phyloP scores from a whole-genome alignment of 2,329 filamentous ascomycete genomes.

The Byssochlamys sp. region DNA sequence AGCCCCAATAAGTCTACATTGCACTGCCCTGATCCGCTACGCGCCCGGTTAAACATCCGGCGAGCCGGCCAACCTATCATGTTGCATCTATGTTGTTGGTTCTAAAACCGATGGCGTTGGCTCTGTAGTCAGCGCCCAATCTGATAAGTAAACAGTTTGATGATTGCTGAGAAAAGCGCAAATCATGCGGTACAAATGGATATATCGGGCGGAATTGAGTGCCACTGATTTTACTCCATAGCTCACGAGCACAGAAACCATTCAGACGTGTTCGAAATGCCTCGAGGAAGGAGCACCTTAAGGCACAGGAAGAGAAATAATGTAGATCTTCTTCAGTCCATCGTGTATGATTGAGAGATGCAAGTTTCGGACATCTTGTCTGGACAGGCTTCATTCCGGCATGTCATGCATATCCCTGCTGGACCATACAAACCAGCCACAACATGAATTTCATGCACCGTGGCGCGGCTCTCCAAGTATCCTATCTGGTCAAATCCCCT shows the following conservation, averaged over 20 bases:
- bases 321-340: neutral
- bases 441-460: neutral
- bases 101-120: neutral
- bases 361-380: neutral
- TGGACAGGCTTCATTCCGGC: neutral
- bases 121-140: neutral
- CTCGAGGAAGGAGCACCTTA: neutral
- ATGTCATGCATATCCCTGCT: neutral
- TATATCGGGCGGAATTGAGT: too few relatives aligned
- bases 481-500: neutral
- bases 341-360: neutral
- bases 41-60: neutral
- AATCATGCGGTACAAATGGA: too few relatives aligned
- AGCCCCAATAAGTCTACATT: neutral
- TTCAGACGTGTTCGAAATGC: too few relatives aligned
- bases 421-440: neutral
- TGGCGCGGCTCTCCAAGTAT: neutral
- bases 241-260: too few relatives aligned
- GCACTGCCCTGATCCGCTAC: neutral
- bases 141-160: too few relatives aligned
- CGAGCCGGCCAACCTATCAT: neutral
- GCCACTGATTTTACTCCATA: too few relatives aligned
- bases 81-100: neutral
- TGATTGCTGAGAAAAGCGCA: too few relatives aligned
- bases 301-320: neutral